Evolutionary conservation across 2,329 filamentous ascomycete genomes (phyloP).

Genomic region (Paraphaeosphaeria sporulosa): DNA sequence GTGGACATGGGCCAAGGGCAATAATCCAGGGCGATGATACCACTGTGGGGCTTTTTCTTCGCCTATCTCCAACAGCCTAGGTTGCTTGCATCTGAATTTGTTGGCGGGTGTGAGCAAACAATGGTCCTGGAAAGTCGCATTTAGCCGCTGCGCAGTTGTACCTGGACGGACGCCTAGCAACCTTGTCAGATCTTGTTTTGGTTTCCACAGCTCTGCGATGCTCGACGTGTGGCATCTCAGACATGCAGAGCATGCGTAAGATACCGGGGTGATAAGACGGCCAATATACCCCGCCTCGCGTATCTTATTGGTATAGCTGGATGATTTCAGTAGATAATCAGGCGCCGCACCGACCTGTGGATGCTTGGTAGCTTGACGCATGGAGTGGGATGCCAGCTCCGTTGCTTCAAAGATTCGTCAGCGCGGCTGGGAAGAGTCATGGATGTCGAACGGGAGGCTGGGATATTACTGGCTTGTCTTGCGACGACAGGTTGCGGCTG

Average conservation of each 20-base stretch:
- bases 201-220: constrained; percentile 2
- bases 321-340: not conserved
- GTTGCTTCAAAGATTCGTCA: not conserved
- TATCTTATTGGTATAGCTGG: constrained; percentile 7
- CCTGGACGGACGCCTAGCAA: constrained; percentile 3
- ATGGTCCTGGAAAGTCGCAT: not conserved
- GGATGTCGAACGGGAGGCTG: constrained; percentile 6
- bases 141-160: not conserved
- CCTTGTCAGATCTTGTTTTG: constrained; percentile 11
- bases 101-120: not conserved
- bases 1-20: constrained; percentile 9
- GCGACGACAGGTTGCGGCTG: constrained; percentile 13
- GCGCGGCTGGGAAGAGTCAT: not conserved
- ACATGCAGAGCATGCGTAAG: constrained; percentile 11
- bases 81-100: not conserved
- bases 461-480: not conserved
- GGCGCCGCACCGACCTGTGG: not conserved
- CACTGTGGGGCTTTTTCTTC: constrained; percentile 5
- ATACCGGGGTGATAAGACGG: not conserved
- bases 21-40: not conserved
- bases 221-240: constrained; percentile 13
- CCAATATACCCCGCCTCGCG: constrained; percentile 14
- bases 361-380: not conserved
- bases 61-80: constrained; percentile 5
- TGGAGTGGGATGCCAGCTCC: not conserved